Evolutionary conservation across 805 yeast species (phyloP).

Genomic region (Zygotorulaspora danielsina): DNA sequence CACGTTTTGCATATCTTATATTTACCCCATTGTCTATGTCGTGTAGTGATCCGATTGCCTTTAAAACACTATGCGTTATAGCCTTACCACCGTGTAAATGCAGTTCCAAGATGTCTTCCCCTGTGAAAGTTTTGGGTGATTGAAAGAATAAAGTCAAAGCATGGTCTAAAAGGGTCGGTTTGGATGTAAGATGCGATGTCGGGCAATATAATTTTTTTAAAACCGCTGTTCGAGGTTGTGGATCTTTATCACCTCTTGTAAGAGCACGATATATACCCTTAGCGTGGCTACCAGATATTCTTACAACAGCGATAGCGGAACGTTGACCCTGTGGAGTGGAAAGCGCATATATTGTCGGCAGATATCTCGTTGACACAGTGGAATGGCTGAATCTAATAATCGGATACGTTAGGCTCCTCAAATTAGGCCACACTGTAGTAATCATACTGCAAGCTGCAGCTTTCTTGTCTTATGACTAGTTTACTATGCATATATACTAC

Average conservation of each 20-base stretch:
- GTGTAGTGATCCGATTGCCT: conserved; percentile 55
- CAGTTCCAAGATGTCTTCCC: conserved; percentile 86
- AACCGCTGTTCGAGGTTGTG: conserved; percentile 51
- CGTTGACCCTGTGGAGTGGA: conserved; percentile 71
- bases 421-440: no score
- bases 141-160: conserved; percentile 67
- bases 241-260: conserved; percentile 39
- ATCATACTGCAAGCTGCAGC: no score
- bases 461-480: no score
- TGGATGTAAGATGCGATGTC: conserved; percentile 11
- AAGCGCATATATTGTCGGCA: conserved; percentile 79
- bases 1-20: conserved; percentile 83
- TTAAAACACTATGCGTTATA: conserved; percentile 62
- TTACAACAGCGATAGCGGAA: conserved; percentile 81
- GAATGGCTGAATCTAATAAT: no score
- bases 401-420: no score
- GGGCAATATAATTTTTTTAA: conserved; percentile 55
- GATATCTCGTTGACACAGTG: conserved; percentile 6
- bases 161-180: conserved; percentile 56
- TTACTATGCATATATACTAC: no score
- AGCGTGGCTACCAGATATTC: conserved; percentile 74
- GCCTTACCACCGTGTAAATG: conserved; percentile 95
- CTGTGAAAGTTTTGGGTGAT: conserved; percentile 80
- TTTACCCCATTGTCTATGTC: conserved; percentile 36
- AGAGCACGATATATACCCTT: conserved; percentile 42